Evolutionary conservation across 163 green algal species (phyloP), one percentile per base, ranked within the genome.

Genomic region (Trebouxia gelatinosa): DNA sequence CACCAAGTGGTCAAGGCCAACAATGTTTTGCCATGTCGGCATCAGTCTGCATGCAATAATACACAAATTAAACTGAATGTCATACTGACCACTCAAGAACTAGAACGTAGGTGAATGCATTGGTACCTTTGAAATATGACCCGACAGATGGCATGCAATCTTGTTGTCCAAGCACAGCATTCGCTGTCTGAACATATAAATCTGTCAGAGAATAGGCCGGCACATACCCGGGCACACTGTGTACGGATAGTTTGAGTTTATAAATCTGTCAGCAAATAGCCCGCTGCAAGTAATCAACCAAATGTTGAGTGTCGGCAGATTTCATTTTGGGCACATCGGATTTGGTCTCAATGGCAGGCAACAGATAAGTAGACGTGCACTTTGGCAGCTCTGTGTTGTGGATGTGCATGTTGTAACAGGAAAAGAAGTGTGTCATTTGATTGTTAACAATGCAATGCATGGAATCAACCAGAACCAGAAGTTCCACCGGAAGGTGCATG

Each of bases 1-100:
- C n/a, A n/a, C n/a, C n/a, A n/a, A n/a, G n/a, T n/a, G 59, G 29
- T 68, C 59, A 72, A 54, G 35, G 35, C 64, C 64, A 35, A 72
- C n/a, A 72, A 72, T 72, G 64, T 72, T 72, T 40, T 72, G 64
- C 35, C 5, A 40, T 19, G 35, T 28, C n/a, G 40, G 16, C 64
- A 72, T 54, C 64, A 72, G 50, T 71, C 34, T 71, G 50, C 32
- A 71, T 71, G 62, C 35, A 71, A 71, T 34, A 71, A 71, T 72
- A 7, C 50, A 28, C 34, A 67, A 67, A 28, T 67, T 39, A 67
- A 67, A n/a, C 19, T 40, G 3, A 4, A 67, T 28, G 29, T n/a
- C 29, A 67, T 67, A 67, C 29, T 67, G 16, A 39, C 28, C 37
- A 11, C 23, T 67, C 38, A 38, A 40, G 29, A 40, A n/a, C 1